Conservation (phyloP, 148 eudicot species). For the Fagopyrum homotropicum region DNA sequence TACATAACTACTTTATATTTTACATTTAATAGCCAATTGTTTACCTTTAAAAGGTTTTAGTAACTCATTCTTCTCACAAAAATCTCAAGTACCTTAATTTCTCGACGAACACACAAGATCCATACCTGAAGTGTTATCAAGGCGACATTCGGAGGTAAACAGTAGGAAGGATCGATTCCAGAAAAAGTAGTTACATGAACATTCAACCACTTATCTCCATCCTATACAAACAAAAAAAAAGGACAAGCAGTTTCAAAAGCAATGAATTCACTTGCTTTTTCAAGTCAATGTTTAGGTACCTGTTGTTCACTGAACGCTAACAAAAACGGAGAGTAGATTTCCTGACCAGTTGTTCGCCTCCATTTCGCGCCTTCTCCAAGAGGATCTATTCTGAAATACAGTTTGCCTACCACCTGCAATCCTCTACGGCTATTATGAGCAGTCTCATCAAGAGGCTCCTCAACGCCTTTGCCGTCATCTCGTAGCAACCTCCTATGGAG, state of each 20-base stretch:
- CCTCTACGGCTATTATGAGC: slow-evolving; percentile 53
- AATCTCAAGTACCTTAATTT: background rate
- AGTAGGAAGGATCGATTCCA: slow-evolving; percentile 67
- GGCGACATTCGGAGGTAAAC: slow-evolving; percentile 83
- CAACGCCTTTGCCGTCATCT: slow-evolving; percentile 92
- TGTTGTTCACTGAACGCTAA: slow-evolving; percentile 75
- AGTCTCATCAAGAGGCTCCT: slow-evolving; percentile 80
- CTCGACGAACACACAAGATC: background rate
- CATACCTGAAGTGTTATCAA: slow-evolving; percentile 87
- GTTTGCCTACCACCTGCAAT: slow-evolving; percentile 69
- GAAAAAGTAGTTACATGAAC: slow-evolving; percentile 51
- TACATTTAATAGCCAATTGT: too few species aligned
- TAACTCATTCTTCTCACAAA: background rate
- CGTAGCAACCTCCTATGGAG: slow-evolving; percentile 83
- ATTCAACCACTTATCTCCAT: slow-evolving; percentile 41
- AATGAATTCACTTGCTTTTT: background rate
- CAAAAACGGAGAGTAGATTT: slow-evolving; percentile 86
- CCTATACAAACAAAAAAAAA: slow-evolving; percentile 24
- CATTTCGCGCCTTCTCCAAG: slow-evolving; percentile 92
- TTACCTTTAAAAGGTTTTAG: too few species aligned
- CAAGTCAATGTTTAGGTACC: slow-evolving; percentile 26
- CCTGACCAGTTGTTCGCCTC: slow-evolving; percentile 84
- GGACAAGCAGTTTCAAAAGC: background rate
- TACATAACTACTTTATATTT: too few species aligned
- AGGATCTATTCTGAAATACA: slow-evolving; percentile 63